Conservation (phyloP, 2,329 filamentous ascomycete genomes). For the Pseudofabraea citricarpa region DNA sequence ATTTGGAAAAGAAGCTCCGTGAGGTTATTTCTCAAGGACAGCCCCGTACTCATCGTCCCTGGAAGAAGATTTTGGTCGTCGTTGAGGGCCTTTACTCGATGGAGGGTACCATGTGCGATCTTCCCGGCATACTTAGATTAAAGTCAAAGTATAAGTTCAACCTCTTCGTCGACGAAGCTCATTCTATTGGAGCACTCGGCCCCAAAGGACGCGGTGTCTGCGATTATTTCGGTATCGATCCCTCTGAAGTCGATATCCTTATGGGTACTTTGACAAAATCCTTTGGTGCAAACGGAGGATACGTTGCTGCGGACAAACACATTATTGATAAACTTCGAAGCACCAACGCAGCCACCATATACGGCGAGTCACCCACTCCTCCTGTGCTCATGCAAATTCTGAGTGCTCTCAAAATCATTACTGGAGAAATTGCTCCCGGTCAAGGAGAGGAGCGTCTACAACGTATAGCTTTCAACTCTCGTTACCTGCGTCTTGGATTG, state of each 20-base stretch:
- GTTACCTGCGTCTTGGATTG: slow-evolving; percentile 93
- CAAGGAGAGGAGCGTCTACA: slow-evolving; percentile 95
- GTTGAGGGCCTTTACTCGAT: slow-evolving; percentile 98
- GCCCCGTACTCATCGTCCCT: slow-evolving; percentile 94
- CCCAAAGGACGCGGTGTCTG: slow-evolving; percentile 88
- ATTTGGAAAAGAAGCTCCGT: slow-evolving; percentile 80
- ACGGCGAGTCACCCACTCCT: slow-evolving; percentile 82
- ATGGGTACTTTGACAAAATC: slow-evolving; percentile 99
- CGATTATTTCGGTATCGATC: slow-evolving; percentile 92
- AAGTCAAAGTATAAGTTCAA: slow-evolving; percentile 98
- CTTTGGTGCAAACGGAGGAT: slow-evolving; percentile 96
- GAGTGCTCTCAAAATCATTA: slow-evolving; percentile 81
- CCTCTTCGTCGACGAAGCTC: slow-evolving; percentile 93
- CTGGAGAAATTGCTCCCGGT: slow-evolving; percentile 79
- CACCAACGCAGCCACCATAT: slow-evolving; percentile 80
- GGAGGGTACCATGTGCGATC: slow-evolving; percentile 98
- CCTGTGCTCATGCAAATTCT: slow-evolving; percentile 89
- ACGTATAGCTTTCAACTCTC: slow-evolving; percentile 95
- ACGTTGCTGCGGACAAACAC: slow-evolving; percentile 81
- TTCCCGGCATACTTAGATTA: slow-evolving; percentile 81
- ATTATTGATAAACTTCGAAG: slow-evolving; percentile 89
- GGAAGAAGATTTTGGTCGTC: slow-evolving; percentile 98
- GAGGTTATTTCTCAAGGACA: slow-evolving; percentile 96
- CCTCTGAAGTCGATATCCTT: slow-evolving; percentile 83
- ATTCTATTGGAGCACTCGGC: slow-evolving; percentile 90